These are phyloP conservation scores for Psilocybe cubensis DNA, from an alignment of 768 basidiomycete genomes.

Conservation along the genomic window DNA sequence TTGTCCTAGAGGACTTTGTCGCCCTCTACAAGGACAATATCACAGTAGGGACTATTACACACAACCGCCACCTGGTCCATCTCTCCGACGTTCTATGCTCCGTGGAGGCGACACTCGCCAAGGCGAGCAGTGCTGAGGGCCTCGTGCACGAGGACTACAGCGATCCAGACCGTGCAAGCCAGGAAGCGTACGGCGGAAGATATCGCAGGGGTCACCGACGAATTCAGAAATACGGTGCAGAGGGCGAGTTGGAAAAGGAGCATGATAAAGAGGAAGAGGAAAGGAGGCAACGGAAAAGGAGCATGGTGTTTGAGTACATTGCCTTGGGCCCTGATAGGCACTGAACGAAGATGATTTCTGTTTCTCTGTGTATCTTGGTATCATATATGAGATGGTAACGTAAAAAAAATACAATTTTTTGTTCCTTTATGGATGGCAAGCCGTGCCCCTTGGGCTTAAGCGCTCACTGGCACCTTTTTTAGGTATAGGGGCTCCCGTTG, in stretches of 20 bases:
- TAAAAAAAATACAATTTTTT: too few relatives aligned
- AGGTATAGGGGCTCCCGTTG: too few relatives aligned
- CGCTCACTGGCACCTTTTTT: too few relatives aligned
- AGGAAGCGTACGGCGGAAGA: background rate
- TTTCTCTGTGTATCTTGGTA: too few relatives aligned
- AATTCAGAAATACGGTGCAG: conserved; percentile 6
- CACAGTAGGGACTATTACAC: background rate
- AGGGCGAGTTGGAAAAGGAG: conserved; percentile 18
- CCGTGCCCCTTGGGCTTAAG: too few relatives aligned
- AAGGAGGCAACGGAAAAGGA: conserved; percentile 13
- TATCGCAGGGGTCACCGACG: conserved; percentile 4
- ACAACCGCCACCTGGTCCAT: conserved; percentile 21
- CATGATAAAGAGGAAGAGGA: conserved; percentile 16
- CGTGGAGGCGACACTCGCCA: conserved; percentile 19
- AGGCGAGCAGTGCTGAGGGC: conserved; percentile 1
- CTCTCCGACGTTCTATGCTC: conserved; percentile 29
- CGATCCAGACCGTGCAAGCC: background rate
- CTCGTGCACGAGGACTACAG: conserved; percentile 8
- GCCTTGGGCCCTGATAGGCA: background rate
- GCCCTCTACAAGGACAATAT: too few relatives aligned
- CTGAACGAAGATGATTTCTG: too few relatives aligned
- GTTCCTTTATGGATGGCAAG: too few relatives aligned
- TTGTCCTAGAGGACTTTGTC: conserved; percentile 13
- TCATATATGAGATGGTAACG: too few relatives aligned
- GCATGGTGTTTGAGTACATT: conserved; percentile 15